phyloP scores from a whole-genome alignment of 1,139 yeast species.

The Diutina sp. region DNA sequence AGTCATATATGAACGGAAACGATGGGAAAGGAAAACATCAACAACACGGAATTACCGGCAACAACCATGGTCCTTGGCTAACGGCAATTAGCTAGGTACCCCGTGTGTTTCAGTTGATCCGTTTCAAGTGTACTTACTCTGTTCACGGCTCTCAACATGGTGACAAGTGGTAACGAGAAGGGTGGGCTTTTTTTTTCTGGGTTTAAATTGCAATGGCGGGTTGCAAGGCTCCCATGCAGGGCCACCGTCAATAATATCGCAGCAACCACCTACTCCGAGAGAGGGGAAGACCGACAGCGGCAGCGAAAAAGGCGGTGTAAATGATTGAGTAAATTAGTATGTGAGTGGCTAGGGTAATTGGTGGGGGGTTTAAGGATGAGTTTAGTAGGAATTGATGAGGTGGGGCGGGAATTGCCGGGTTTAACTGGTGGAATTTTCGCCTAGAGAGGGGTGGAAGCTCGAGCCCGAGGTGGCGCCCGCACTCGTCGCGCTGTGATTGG shows the following conservation, averaged over 20 bases:
- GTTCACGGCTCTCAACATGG: slow-evolving; percentile 1
- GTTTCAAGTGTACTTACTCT: background rate
- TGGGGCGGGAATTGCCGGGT: background rate
- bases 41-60: background rate
- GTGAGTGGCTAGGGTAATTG: background rate
- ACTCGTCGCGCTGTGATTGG: background rate
- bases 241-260: background rate
- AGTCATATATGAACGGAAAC: too few species aligned
- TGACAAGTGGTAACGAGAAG: background rate
- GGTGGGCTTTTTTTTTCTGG: background rate
- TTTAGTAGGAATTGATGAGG: background rate
- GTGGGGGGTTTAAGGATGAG: background rate
- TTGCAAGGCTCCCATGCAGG: background rate
- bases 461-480: background rate
- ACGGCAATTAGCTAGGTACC: too few species aligned
- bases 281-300: background rate
- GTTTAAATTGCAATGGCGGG: background rate
- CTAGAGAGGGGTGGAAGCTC: background rate
- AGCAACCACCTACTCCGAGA: background rate
- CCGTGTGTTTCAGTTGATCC: background rate
- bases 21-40: too few species aligned
- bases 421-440: background rate
- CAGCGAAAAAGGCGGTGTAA: background rate
- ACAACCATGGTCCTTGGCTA: background rate
- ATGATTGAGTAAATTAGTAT: too few species aligned